Conservation (phyloP, 139 green algal genomes). For the Micractinium conductrix region DNA sequence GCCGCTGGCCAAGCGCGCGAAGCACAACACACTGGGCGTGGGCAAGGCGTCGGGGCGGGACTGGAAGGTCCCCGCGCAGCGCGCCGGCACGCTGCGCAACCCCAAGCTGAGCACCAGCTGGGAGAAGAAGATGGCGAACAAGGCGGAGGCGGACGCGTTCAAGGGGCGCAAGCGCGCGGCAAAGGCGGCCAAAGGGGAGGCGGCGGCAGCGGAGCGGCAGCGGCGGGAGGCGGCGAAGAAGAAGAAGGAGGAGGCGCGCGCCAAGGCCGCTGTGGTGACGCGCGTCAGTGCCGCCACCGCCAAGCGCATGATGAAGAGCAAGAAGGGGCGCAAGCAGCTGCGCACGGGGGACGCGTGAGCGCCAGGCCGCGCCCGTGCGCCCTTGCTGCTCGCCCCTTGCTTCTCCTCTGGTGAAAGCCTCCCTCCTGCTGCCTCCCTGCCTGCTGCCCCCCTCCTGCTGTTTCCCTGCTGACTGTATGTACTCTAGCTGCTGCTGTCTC, state of each 20-base stretch:
- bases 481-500: background rate
- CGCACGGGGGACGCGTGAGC: background rate
- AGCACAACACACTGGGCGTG: conserved; percentile 51
- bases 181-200: conserved; percentile 39
- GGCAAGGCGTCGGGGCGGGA: conserved; percentile 50
- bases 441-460: background rate
- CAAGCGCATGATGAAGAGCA: conserved; percentile 74
- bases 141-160: conserved; percentile 50
- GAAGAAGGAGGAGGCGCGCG: conserved; percentile 58
- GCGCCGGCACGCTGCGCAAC: conserved; percentile 38
- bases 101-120: conserved; percentile 53
- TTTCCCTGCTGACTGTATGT: background rate
- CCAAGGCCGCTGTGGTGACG: conserved; percentile 44
- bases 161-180: conserved; percentile 46
- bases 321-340: conserved; percentile 54
- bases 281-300: conserved; percentile 52
- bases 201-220: conserved; percentile 35
- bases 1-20: conserved; percentile 43
- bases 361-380: background rate
- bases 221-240: conserved; percentile 48
- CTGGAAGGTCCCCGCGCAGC: conserved; percentile 58
- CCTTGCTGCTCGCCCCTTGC: background rate
- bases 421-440: background rate
- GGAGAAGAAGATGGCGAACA: conserved; percentile 72
- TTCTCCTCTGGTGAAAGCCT: no score